phyloP scores from a whole-genome alignment of 208 protist species.

The Borovskyia barvae region DNA sequence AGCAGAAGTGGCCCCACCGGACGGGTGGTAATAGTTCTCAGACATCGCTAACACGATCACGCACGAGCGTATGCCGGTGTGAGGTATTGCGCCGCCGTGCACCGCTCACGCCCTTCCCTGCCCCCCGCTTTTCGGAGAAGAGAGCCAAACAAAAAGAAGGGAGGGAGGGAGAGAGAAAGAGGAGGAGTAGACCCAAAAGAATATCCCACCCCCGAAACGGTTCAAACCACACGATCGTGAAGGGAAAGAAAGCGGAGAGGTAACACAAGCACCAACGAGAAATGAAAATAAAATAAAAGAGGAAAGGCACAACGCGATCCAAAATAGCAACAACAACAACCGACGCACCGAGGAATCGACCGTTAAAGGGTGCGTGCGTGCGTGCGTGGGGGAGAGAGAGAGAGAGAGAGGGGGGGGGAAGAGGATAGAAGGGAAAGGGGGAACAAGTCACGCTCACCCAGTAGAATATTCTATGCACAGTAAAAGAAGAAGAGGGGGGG shows the following conservation, averaged over 20 bases:
- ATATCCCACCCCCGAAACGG: neutral
- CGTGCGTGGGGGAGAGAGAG: too few relatives aligned
- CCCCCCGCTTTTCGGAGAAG: neutral
- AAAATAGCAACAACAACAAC: constrained; percentile 8
- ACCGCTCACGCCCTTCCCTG: too few relatives aligned
- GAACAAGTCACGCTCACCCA: too few relatives aligned
- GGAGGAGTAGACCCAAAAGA: neutral
- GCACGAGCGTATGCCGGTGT: too few relatives aligned
- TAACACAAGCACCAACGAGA: neutral
- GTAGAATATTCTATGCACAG: too few relatives aligned
- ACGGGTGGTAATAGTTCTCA: too few relatives aligned
- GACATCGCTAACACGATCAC: too few relatives aligned
- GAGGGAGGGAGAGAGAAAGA: constrained; percentile 3
- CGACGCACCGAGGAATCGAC: neutral
- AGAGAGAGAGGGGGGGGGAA: neutral
- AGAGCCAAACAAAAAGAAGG: constrained; percentile 1
- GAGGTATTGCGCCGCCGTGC: too few relatives aligned
- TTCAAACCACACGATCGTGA: neutral
- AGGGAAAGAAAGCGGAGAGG: constrained; percentile 6
- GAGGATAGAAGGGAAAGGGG: neutral
- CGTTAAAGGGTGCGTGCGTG: too few relatives aligned
- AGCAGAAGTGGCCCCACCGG: too few relatives aligned
- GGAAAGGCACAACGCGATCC: constrained; percentile 8
- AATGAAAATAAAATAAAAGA: constrained; percentile 10
- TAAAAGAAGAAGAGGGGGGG: constrained; percentile 5